Evolutionary conservation across 1,139 yeast genomes (phyloP).

Genomic region (Suhomyces panamericanus): DNA sequence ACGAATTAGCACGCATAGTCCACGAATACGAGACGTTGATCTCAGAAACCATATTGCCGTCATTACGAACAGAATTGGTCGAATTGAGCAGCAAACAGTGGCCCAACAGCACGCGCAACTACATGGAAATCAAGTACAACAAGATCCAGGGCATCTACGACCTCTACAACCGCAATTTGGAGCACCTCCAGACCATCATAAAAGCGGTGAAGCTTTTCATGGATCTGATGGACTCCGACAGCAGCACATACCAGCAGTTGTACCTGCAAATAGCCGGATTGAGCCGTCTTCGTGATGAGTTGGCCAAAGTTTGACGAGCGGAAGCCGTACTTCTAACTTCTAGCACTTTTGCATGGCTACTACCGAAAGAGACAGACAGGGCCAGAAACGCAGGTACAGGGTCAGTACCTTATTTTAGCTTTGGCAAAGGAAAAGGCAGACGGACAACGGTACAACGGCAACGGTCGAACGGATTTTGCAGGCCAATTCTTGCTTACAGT

Average conservation of each 20-base stretch:
- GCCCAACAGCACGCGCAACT: slow-evolving; percentile 9
- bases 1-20: slow-evolving; percentile 24
- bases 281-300: slow-evolving; percentile 3
- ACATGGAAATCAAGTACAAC: slow-evolving; percentile 19
- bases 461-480: no score
- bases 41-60: slow-evolving; percentile 30
- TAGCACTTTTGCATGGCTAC: not conserved
- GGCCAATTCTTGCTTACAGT: no score
- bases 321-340: not conserved
- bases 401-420: no score
- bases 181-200: slow-evolving; percentile 12
- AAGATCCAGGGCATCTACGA: slow-evolving; percentile 12
- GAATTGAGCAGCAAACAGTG: slow-evolving; percentile 4
- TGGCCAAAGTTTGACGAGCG: not conserved
- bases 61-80: slow-evolving; percentile 26
- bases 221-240: slow-evolving; percentile 8
- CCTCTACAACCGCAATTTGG: slow-evolving; percentile 13
- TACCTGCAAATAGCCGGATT: slow-evolving; percentile 14
- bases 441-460: no score
- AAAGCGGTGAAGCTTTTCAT: slow-evolving; percentile 8
- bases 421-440: no score
- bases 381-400: not conserved
- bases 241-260: slow-evolving; percentile 8
- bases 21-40: slow-evolving; percentile 33
- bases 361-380: no score